These are phyloP conservation scores for Eudorina sp. DNA, from an alignment of 139 green algal species.

Conservation along the genomic window DNA sequence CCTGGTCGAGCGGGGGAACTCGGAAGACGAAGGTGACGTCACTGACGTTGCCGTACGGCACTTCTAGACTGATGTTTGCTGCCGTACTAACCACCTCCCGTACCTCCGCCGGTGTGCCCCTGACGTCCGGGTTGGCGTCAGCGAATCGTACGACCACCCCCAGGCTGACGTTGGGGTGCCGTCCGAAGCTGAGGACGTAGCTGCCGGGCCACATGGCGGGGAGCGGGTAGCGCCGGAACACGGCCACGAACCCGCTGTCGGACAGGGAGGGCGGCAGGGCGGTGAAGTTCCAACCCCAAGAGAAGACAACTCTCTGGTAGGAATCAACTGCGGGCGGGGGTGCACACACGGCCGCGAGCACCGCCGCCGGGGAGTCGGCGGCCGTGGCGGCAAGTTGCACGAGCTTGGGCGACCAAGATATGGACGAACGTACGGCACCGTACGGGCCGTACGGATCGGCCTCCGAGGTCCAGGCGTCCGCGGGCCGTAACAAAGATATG, in stretches of 20 bases:
- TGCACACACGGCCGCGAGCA: not conserved
- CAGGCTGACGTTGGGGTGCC: not conserved
- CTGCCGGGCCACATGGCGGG: not conserved
- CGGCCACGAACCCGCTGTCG: conserved; percentile 28
- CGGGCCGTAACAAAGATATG: not conserved
- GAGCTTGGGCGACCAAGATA: not conserved
- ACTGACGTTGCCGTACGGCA: not conserved
- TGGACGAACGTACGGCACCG: not conserved
- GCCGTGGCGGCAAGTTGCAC: conserved; percentile 1
- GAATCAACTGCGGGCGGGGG: not conserved
- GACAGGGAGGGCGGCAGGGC: conserved; percentile 11
- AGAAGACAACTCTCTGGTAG: not conserved
- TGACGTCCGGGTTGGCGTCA: conserved; percentile 33
- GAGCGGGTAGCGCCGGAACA: conserved; percentile 37
- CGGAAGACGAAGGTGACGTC: conserved; percentile 30
- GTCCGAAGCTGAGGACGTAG: not conserved
- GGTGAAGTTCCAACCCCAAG: conserved; percentile 36
- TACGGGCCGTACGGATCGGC: not conserved
- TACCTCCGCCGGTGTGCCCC: not conserved
- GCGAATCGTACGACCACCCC: not conserved
- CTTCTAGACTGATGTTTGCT: not conserved
- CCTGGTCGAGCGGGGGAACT: not conserved
- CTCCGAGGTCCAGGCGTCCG: not conserved
- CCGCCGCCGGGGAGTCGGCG: not conserved
- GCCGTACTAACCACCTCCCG: not conserved